Evolutionary conservation across 495 filamentous ascomycete genomes (phyloP), one percentile per base, ranked within the genome.

Genomic region (Podospora didyma): DNA sequence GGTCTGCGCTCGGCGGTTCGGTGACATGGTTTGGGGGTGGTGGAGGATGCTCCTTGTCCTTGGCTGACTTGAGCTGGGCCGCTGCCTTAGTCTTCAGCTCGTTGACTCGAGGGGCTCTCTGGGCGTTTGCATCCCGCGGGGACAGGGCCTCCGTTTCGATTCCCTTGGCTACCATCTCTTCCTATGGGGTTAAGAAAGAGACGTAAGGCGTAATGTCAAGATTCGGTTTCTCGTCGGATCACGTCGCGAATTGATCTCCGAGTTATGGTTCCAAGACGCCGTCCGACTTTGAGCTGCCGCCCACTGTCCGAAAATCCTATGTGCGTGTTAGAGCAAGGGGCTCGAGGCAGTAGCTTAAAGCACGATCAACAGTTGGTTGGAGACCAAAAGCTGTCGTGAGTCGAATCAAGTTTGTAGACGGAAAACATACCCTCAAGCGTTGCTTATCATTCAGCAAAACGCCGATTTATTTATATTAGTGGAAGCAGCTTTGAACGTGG

Each of bases 1-100:
- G 81, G 53, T 84, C 71, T 53, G 70, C 63, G 65, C 78, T 74
- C 37, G 80, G 68, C 49, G 90, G 91, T 66, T 96, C 90, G 53
- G 75, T 69, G 22, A 97, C 89, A 62, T 89, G 74, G 50, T 84
- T 70, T 24, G 94, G 93, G 17, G 90, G 90, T 34, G 85, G 86
- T 9, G 88, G 84, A 26, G 90, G 86, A 66, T 89, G 86, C 53
- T 88, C 86, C 66, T 87, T 88, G 64, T 86, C 81, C 54, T 80
- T 82, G 57, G 71, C 52, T 9, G 72, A 49, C 62, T 87, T 78
- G 48, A 84, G 75, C 55, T 80, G 75, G 17, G 77, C 75, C 45
- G 74, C 75, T 52, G 74, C 70, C 67, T 81, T 82, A 39, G 78
- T 69, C 67, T 87, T 86, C 52, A 77, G 66, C 57, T 80, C 75